Conservation (phyloP, 768 basidiomycete genomes). For the Chalciporus pseudorubinellus region DNA sequence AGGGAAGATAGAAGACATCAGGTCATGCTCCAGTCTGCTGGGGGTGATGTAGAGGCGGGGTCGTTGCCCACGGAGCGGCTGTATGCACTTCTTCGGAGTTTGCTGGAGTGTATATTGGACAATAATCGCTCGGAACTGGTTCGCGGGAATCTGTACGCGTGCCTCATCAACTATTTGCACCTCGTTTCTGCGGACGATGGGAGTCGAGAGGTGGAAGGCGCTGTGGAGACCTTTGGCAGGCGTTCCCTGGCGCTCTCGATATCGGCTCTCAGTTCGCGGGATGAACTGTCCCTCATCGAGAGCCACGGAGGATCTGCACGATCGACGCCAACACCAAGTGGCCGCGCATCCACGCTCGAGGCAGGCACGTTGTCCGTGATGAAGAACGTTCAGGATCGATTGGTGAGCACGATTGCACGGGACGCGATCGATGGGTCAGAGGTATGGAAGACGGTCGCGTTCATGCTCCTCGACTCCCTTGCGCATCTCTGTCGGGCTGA, state of each 20-base stretch:
- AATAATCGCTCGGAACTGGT: slow-evolving; percentile 80
- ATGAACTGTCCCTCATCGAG: slow-evolving; percentile 39
- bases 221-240: slow-evolving; percentile 22
- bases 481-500: slow-evolving; percentile 69
- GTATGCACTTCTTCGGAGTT: slow-evolving; percentile 65
- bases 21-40: slow-evolving; percentile 60
- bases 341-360: slow-evolving; percentile 46
- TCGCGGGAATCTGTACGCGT: slow-evolving; percentile 92
- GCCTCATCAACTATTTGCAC: slow-evolving; percentile 86
- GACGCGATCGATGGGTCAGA: slow-evolving; percentile 95
- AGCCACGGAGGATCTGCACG: slow-evolving; percentile 33
- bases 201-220: slow-evolving; percentile 9
- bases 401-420: slow-evolving; percentile 72
- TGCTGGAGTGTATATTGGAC: slow-evolving; percentile 73
- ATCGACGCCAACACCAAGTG: slow-evolving; percentile 18
- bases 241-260: slow-evolving; percentile 29
- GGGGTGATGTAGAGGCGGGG: slow-evolving; percentile 60
- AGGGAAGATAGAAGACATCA: slow-evolving; percentile 79
- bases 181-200: slow-evolving; percentile 39
- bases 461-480: slow-evolving; percentile 83
- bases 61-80: slow-evolving; percentile 80
- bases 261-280: slow-evolving; percentile 38
- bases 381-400: slow-evolving; percentile 64
- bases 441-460: slow-evolving; percentile 96
- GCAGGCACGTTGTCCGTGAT: slow-evolving; percentile 63